Evolutionary conservation across 75 land plant species (phyloP), one percentile per base, ranked within the genome.

Genomic region (Ceratopteris richardii): DNA sequence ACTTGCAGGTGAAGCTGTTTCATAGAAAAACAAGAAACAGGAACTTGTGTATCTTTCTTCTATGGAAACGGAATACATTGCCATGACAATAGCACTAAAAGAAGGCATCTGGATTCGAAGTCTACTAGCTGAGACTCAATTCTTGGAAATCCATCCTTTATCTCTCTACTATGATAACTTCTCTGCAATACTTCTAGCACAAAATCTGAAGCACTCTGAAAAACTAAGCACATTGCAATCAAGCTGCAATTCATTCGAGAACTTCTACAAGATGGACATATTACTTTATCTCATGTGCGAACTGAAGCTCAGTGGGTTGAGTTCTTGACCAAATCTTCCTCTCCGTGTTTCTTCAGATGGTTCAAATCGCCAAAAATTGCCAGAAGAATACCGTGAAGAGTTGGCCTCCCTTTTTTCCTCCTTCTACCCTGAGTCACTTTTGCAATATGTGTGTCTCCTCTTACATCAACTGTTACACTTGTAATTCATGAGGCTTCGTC

Each of bases 41-140:
- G 40, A 27, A 40, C 7, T 33, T 0, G 47, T 57, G 23, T 53
- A 54, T 52, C 10, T 54, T 16, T 68, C 67, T 19, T 74, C 69
- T 2, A 72, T 66, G 56, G 63, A 70, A 23, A 63, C 74, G 1
- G 58, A 66, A 39, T 74, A 64, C 47, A 25, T 79, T 5, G 70
- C 60, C 2, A 22, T 50, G 23, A 20, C 56, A 14, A 2, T 43
- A 0, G 73, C 73, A 1, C 41, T 48, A 6, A 56, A 63, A n/a
- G 67, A 69, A 55, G 41, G 50, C 31, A 21, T 62, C 56, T 63
- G 58, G 66, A 20, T 69, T 0, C 1, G 26, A 42, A 1, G 48
- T 14, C 17, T 68, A 7, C 16, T 68, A 22, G 54, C n/a, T 44
- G 55, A 63, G 54, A 59, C 24, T 10, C 16, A 6, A 7, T 13